A percentile compares a stretch with the other conserved stretches of the same genome.
These are phyloP conservation scores for Suillus ampliporus DNA, from an alignment of 768 basidiomycete species.

Conservation along the genomic window DNA sequence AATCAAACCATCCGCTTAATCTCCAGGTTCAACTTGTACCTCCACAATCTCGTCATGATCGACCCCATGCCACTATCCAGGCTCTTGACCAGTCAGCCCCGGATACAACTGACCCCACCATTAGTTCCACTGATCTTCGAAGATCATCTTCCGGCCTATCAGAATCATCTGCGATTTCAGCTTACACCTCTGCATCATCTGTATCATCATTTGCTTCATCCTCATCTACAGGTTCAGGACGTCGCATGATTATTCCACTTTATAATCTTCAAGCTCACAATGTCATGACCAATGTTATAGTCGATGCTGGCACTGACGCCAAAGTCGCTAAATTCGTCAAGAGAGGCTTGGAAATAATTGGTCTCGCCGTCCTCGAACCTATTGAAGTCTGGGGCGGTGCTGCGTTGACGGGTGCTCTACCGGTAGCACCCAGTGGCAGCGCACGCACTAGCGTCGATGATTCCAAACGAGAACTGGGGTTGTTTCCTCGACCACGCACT, in stretches of 20 bases:
- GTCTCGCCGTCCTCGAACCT: conserved; percentile 79
- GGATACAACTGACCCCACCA: conserved; percentile 27
- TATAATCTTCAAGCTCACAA: conserved; percentile 91
- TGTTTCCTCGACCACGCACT: conserved; percentile 6
- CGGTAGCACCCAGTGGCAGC: conserved; percentile 21
- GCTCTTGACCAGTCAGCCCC: conserved; percentile 49
- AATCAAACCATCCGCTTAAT: conserved; percentile 86
- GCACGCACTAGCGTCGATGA: conserved; percentile 38
- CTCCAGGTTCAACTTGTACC: conserved; percentile 92
- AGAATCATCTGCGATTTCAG: conserved; percentile 52
- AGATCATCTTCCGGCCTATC: conserved; percentile 53
- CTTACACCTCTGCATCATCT: conserved; percentile 51
- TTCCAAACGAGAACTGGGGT: conserved; percentile 27
- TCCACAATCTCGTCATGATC: conserved; percentile 48
- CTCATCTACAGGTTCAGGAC: conserved; percentile 49
- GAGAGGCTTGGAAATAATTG: conserved; percentile 78
- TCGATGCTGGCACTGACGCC: conserved; percentile 88
- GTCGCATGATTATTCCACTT: conserved; percentile 83
- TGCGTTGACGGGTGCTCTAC: conserved; percentile 18
- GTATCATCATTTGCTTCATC: conserved; percentile 48
- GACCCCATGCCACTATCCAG: conserved; percentile 44
- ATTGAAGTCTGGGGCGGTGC: conserved; percentile 66
- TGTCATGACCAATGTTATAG: conserved; percentile 83
- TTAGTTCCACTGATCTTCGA: conserved; percentile 30
- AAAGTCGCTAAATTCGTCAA: conserved; percentile 80